Evolutionary conservation across 306 rosid species (phyloP), one percentile per base, ranked within the genome.

Genomic region (Rosa rugosa): DNA sequence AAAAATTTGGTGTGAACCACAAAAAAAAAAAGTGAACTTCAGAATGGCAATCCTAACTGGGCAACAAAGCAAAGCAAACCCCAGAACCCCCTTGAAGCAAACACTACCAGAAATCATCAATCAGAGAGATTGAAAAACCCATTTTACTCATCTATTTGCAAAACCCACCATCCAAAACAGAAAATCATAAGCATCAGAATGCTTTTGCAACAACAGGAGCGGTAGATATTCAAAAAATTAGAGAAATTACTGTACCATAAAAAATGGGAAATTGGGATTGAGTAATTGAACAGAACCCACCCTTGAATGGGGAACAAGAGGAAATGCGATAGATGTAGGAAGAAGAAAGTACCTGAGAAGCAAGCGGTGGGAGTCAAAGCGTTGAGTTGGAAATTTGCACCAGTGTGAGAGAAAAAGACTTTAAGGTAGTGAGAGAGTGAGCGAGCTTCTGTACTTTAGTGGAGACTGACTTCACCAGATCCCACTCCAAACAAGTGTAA

Each of bases 141-240:
- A 13, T 3, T 56, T 50, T 46, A 77, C 2, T 14, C 46, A 42
- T 79, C 56, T 46, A 59, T 46, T 72, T 76, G 50, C 47, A 80
- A 79, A 85, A 73, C 80, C 88, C 77, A 86, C 51, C 41, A 36
- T 59, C 45, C 13, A 51, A 49, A 69, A 75, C 45, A 73, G 71
- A 5, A 75, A 72, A 71, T 44, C 85, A 11, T n/a, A 72, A 82
- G 68, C 23, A 54, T 54, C 60, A 54, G 5, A 54, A 54, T 54
- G 23, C 8, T 1, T 10, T 5, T 54, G 25, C 60, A 54, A 20
- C 60, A 5, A 20, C 2, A 4, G 18, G 18, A 50, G 54, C 0
- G 54, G 51, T 47, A 47, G 51, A 47, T 12, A 11, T 47, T 11
- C 16, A 12, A 47, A 47, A 7, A 9, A 47, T 47, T 17, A 6